Evolutionary conservation across 1,284 basidiomycete genomes (phyloP).

Genomic region (Melampsora americana): DNA sequence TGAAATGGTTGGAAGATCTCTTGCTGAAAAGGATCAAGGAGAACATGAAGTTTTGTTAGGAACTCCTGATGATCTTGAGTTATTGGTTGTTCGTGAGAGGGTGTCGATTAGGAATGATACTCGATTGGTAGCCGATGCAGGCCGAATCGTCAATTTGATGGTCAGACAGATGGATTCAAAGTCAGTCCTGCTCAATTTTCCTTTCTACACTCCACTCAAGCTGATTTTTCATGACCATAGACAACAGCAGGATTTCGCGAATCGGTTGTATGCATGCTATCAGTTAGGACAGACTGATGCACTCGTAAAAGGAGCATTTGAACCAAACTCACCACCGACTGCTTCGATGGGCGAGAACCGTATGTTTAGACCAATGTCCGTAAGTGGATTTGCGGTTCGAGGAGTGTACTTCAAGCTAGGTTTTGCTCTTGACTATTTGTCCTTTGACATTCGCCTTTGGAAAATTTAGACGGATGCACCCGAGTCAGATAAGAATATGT

Average conservation of each 20-base stretch:
- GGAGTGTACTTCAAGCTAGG: no score
- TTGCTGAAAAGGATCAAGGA: not conserved
- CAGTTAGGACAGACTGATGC: slow-evolving; percentile 61
- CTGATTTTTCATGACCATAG: slow-evolving; percentile 57
- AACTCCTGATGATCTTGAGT: not conserved
- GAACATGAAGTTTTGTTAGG: not conserved
- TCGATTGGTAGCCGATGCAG: slow-evolving; percentile 63
- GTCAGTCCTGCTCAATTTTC: slow-evolving; percentile 56
- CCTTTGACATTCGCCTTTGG: not conserved
- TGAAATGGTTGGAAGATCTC: not conserved
- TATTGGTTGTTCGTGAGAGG: not conserved
- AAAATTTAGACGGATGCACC: slow-evolving; percentile 18
- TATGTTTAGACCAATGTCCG: slow-evolving; percentile 55
- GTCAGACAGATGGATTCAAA: slow-evolving; percentile 64
- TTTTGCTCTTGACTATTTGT: not conserved
- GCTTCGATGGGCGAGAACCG: slow-evolving; percentile 56
- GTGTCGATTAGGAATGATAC: slow-evolving; percentile 25
- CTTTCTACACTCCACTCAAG: not conserved
- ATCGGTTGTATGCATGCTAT: slow-evolving; percentile 63
- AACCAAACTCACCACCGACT: slow-evolving; percentile 37
- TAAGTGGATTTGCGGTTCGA: slow-evolving; percentile 47
- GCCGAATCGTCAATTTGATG: slow-evolving; percentile 67
- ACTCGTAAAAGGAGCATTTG: slow-evolving; percentile 41
- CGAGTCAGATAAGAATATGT: slow-evolving; percentile 26
- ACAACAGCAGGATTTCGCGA: slow-evolving; percentile 61